Base-by-base conservation (phyloP, 192 early-diverging fungal genomes). In the Backusella morwellensis region DNA sequence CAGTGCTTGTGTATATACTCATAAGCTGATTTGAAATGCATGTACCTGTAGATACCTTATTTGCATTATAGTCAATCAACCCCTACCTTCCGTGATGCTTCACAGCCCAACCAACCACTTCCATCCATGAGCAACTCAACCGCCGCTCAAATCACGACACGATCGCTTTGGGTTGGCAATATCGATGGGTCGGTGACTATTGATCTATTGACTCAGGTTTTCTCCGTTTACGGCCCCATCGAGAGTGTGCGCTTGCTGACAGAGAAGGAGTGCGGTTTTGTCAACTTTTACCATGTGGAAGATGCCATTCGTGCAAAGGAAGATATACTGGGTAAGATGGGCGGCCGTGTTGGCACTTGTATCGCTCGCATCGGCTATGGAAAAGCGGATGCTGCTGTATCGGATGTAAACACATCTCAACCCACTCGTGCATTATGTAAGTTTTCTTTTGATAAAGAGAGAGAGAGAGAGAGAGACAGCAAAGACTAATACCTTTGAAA, bases 201-300 rank as follows among this genome's bases (percentile, higher is more conserved):
- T 44, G 90, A 93, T n/a, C 93, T 96, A 36, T 86, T 99, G 59
- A 87, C 91, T 7, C 88, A 89, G 63, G 80, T 93, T 14, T 99
- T 99, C 80, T 89, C 90, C 52, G 90, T 91, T 42, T 99, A 94
- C 83, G 97, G 97, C 0, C 85, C 93, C 14, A 96, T 99, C 72
- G 97, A 99, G 80, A 91, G 90, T 63, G 85, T 97, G 52, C 89
- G 96, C 34, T 88, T 99, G 69, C 85, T 98, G 21, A 90, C 92
- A 1, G 97, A 99, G 77, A 96, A 96, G 83, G 96, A 99, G 75
- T 98, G 97, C 70, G 97, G 95, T 26, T 99, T 98, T 82, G 90
- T 99, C 71, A 99, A 97, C 77, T 98, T 93, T 80, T 78, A 87
- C 44, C 86, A 90, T 14, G 84, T 94, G 8, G 97, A 97, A 73